Conservation (phyloP, 805 yeast genomes). For the Saccharomycodes ludwigii region DNA sequence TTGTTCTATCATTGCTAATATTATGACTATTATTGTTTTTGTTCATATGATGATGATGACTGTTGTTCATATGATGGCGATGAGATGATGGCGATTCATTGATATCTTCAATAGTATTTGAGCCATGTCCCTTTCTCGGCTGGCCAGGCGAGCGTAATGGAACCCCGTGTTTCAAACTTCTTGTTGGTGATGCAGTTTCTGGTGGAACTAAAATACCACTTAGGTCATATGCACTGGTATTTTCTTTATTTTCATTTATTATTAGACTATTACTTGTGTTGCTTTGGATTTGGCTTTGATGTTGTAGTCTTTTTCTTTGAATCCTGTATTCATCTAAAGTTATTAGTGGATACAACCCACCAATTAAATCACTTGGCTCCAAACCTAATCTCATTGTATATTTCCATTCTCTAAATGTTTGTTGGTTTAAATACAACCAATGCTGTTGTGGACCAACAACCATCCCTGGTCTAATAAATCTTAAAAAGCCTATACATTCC, state of each 20-base stretch:
- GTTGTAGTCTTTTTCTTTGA: conserved; percentile 26
- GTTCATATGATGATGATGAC: conserved; percentile 6
- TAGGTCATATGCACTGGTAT: conserved; percentile 1
- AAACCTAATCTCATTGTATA: conserved; percentile 76
- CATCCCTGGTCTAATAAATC: conserved; percentile 97
- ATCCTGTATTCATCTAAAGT: conserved; percentile 49
- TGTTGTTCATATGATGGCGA: conserved; percentile 6
- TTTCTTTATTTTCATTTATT: conserved; percentile 6
- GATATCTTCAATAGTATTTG: conserved; percentile 25
- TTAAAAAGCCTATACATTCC: conserved; percentile 93
- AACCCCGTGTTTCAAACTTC: conserved; percentile 62
- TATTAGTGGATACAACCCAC: conserved; percentile 53
- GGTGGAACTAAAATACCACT: conserved; percentile 1
- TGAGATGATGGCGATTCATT: conserved; percentile 7
- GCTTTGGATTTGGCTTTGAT: conserved; percentile 18
- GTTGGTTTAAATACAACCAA: conserved; percentile 93
- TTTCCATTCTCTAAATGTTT: conserved; percentile 93
- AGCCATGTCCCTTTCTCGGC: conserved; percentile 58
- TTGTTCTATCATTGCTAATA: conserved; percentile 1
- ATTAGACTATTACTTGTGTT: conserved; percentile 25
- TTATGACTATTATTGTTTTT: conserved; percentile 4
- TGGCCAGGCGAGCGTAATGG: conserved; percentile 95
- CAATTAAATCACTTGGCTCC: conserved; percentile 51
- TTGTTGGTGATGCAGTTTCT: conserved; percentile 36
- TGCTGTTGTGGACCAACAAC: conserved; percentile 99